Evolutionary conservation across 371 early-diverging fungal species (phyloP).

Genomic region (Quaeritorhiza haematococci): DNA sequence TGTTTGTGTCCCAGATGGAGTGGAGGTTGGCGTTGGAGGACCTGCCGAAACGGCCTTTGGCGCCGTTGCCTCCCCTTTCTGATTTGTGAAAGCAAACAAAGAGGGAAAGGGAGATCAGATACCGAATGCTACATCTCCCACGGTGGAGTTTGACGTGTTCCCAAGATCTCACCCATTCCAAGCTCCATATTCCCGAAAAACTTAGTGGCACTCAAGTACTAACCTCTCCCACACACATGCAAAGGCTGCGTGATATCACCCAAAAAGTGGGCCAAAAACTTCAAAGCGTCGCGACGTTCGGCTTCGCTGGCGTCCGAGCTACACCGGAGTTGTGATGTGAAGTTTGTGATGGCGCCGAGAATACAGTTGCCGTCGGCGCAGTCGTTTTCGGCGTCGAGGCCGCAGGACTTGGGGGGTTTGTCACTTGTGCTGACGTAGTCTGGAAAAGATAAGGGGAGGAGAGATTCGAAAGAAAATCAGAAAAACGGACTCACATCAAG

Average conservation of each 20-base stretch:
- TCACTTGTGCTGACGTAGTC: background rate
- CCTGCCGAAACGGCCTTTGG: slow-evolving; percentile 27
- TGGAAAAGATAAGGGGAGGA: too few species aligned
- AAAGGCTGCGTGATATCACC: slow-evolving; percentile 60
- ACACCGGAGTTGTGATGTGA: slow-evolving; percentile 6
- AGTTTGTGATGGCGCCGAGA: slow-evolving; percentile 20
- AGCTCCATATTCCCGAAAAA: too few species aligned
- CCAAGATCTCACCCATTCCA: too few species aligned
- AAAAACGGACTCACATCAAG: too few species aligned
- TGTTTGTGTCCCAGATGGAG: slow-evolving; percentile 37
- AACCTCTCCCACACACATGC: slow-evolving; percentile 46
- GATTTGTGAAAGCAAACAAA: too few species aligned
- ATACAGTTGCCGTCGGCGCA: slow-evolving; percentile 19
- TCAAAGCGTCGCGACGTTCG: slow-evolving; percentile 31
- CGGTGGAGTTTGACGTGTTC: too few species aligned
- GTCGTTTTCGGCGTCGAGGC: background rate
- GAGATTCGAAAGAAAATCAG: too few species aligned
- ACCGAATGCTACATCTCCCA: too few species aligned
- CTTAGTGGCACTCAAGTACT: too few species aligned
- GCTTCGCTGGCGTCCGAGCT: background rate
- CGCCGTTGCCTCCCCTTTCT: slow-evolving; percentile 26
- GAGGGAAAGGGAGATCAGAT: too few species aligned
- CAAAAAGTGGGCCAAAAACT: slow-evolving; percentile 49
- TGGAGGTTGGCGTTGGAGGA: slow-evolving; percentile 36
- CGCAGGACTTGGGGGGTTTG: background rate